Conservation (phyloP, 768 basidiomycete species). For the Auriscalpium orientale region DNA sequence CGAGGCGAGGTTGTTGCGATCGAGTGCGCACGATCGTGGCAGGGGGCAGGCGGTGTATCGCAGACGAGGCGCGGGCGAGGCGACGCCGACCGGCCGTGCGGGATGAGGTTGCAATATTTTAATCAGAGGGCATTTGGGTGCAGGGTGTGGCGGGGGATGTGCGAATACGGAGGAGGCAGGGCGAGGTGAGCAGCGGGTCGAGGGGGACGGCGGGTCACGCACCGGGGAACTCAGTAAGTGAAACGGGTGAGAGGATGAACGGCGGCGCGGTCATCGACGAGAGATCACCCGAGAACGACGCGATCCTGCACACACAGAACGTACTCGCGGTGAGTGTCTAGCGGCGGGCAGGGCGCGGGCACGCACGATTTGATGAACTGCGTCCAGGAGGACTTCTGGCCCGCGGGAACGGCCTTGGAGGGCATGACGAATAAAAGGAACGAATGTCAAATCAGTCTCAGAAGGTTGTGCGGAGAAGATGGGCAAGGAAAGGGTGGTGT, state of each 20-base stretch:
- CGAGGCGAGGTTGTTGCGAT: no score
- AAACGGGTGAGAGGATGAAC: constrained; percentile 88
- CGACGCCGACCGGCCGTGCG: no score
- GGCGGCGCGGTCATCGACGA: constrained; percentile 80
- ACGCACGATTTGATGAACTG: constrained; percentile 85
- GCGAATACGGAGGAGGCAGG: background rate
- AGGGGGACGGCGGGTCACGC: constrained; percentile 19
- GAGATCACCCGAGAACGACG: constrained; percentile 82
- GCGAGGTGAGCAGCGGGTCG: constrained; percentile 2
- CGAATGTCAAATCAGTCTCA: no score
- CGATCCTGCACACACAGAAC: constrained; percentile 42
- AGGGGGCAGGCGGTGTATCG: no score
- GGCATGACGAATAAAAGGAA: no score
- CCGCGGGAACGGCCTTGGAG: constrained; percentile 60
- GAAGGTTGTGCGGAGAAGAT: no score
- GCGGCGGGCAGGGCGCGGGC: background rate
- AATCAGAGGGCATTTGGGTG: constrained; percentile 1
- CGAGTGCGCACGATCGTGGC: no score
- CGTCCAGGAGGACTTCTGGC: constrained; percentile 83
- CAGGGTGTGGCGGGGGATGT: background rate
- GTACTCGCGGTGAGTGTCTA: constrained; percentile 6
- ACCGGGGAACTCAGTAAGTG: constrained; percentile 90
- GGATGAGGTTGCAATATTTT: no score
- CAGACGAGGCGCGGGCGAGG: no score
- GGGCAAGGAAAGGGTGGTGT: no score